phyloP scores from a whole-genome alignment of 345 rosid genomes.

The Eucalyptus coolabah region DNA sequence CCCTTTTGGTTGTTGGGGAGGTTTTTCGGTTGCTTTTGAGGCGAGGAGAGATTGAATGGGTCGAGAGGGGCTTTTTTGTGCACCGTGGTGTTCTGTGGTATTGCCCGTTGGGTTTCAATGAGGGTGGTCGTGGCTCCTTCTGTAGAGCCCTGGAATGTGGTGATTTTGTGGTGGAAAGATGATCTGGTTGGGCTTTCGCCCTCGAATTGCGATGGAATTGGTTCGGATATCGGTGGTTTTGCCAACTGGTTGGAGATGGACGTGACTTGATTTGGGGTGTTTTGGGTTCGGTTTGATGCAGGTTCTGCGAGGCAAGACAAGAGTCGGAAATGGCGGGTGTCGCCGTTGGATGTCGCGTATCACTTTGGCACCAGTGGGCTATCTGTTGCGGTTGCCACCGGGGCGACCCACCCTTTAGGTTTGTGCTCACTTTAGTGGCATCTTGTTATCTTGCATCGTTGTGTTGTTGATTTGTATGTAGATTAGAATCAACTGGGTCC shows the following conservation, averaged over 20 bases:
- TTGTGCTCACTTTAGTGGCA: background rate
- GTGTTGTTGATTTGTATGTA: background rate
- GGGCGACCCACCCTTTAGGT: conserved; percentile 83
- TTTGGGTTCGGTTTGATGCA: background rate
- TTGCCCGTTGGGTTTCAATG: background rate
- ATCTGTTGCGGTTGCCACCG: conserved; percentile 69
- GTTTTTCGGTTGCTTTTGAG: background rate
- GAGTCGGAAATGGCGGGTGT: conserved; percentile 13
- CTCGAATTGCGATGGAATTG: background rate
- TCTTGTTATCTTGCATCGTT: background rate
- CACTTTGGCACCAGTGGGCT: conserved; percentile 78
- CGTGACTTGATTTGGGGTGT: background rate
- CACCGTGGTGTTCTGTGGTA: background rate
- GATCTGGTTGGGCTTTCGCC: background rate
- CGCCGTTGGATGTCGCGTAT: conserved; percentile 30
- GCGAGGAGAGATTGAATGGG: background rate
- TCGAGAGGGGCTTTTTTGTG: background rate
- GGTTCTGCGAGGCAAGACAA: background rate
- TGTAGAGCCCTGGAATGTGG: background rate
- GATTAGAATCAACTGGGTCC: background rate
- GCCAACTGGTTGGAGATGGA: background rate
- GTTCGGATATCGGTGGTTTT: background rate
- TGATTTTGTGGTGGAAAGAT: background rate
- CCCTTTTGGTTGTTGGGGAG: background rate
- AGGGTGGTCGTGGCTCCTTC: background rate